phyloP scores from a whole-genome alignment of 805 yeast genomes.

The Metschnikowia orientalis region DNA sequence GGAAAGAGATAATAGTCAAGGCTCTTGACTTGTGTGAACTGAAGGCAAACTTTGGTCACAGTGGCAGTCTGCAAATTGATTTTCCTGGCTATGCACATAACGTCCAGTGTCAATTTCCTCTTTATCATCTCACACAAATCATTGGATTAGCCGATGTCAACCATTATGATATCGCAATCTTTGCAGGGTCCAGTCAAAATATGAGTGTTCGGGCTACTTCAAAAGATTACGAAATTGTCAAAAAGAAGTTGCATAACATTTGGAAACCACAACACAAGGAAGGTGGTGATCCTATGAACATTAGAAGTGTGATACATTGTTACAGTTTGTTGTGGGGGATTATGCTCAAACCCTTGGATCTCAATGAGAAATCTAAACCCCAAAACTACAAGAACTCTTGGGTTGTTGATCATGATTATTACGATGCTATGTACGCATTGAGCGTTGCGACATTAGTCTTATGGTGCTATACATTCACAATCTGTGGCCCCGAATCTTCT shows the following conservation, averaged over 20 bases:
- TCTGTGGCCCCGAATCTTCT: slow-evolving; percentile 31
- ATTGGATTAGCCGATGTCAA: slow-evolving; percentile 57
- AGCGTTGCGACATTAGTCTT: slow-evolving; percentile 36
- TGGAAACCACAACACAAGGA: slow-evolving; percentile 22
- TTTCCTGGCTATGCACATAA: slow-evolving; percentile 8
- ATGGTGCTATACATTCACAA: slow-evolving; percentile 37
- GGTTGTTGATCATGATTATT: slow-evolving; percentile 33
- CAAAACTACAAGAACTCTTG: slow-evolving; percentile 21
- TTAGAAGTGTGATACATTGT: slow-evolving; percentile 36
- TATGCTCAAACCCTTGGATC: slow-evolving; percentile 25
- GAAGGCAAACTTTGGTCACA: slow-evolving; percentile 32
- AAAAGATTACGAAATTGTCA: slow-evolving; percentile 34
- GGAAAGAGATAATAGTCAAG: slow-evolving; percentile 68
- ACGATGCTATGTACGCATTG: slow-evolving; percentile 34
- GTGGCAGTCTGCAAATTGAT: slow-evolving; percentile 2
- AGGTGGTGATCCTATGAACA: slow-evolving; percentile 27
- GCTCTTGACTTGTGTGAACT: slow-evolving; percentile 67
- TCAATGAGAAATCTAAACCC: slow-evolving; percentile 15
- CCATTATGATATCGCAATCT: slow-evolving; percentile 74
- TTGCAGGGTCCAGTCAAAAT: slow-evolving; percentile 78
- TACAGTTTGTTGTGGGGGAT: slow-evolving; percentile 39
- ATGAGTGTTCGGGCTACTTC: slow-evolving; percentile 35
- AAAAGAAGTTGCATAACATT: slow-evolving; percentile 28
- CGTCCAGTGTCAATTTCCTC: slow-evolving; percentile 55
- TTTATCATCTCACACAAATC: slow-evolving; percentile 70